phyloP scores from a whole-genome alignment of 257 asterid species.

The Solanum tarijense region DNA sequence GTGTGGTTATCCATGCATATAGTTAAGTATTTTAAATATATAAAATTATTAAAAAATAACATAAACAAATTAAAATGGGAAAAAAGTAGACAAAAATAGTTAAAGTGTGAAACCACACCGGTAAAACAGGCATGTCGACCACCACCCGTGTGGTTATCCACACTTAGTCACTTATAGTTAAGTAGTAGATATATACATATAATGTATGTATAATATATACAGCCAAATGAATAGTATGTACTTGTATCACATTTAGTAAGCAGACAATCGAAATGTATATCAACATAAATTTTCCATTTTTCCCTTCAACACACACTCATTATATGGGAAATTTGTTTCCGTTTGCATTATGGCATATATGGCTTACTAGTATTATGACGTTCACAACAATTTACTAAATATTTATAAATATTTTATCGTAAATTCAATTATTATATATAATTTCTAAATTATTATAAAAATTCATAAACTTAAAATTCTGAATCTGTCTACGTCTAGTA shows the following conservation, averaged over 20 bases:
- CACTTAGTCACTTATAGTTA: too few relatives aligned
- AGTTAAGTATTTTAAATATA: too few relatives aligned
- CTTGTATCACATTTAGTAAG: neutral
- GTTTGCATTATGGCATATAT: neutral
- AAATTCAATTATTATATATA: neutral
- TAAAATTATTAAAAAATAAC: too few relatives aligned
- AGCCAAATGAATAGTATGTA: neutral
- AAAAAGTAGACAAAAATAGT: too few relatives aligned
- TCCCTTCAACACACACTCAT: neutral
- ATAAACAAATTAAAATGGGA: too few relatives aligned
- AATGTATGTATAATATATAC: too few relatives aligned
- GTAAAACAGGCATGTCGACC: too few relatives aligned
- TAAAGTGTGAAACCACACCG: too few relatives aligned
- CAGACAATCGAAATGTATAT: neutral
- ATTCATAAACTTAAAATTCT: neutral
- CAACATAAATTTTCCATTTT: neutral
- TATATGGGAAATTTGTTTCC: neutral
- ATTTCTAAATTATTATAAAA: neutral
- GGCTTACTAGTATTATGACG: neutral
- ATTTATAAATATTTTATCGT: neutral
- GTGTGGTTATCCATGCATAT: too few relatives aligned
- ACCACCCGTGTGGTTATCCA: too few relatives aligned
- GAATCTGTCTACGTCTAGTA: rapidly evolving
- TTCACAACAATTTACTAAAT: too few relatives aligned
- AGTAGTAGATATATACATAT: too few relatives aligned